Percentiles rank a stretch among this genome's conserved stretches.
Conservation (phyloP, 805 yeast species). For the Cyberlindnera euphorbiae region DNA sequence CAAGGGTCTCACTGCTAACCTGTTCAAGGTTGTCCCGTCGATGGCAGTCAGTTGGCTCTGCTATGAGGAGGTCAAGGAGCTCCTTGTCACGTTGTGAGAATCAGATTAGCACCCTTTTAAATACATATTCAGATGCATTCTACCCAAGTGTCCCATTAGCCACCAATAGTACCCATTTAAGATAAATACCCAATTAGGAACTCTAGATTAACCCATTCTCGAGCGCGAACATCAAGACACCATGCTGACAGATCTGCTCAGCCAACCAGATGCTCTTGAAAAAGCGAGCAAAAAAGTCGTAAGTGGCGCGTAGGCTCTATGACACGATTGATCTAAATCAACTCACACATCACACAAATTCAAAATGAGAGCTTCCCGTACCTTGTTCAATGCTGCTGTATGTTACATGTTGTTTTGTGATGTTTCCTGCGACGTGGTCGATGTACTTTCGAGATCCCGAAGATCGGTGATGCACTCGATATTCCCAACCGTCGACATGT, state of each 20-base stretch:
- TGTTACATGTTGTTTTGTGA: conserved; percentile 27
- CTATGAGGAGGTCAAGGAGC: conserved; percentile 65
- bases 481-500: no score
- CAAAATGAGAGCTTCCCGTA: conserved; percentile 46
- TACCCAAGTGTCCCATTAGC: no score
- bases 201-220: no score
- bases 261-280: conserved; percentile 16
- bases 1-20: conserved; percentile 72
- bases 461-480: no score
- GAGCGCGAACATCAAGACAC: conserved; percentile 7
- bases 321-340: no score
- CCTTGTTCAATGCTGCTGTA: conserved; percentile 43
- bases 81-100: conserved; percentile 9
- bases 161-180: no score
- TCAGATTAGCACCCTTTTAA: no score
- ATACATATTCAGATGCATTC: not conserved
- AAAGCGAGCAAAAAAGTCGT: conserved; percentile 9
- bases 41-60: conserved; percentile 96
- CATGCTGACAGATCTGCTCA: no score
- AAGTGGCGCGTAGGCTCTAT: not conserved
- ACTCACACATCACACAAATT: not conserved
- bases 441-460: no score
- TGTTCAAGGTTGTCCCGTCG: conserved; percentile 87
- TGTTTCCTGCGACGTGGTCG: no score
- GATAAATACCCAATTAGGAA: conserved; percentile 12